Evolutionary conservation across 2,329 filamentous ascomycete species (phyloP).

Genomic region (Bertia moriformis): DNA sequence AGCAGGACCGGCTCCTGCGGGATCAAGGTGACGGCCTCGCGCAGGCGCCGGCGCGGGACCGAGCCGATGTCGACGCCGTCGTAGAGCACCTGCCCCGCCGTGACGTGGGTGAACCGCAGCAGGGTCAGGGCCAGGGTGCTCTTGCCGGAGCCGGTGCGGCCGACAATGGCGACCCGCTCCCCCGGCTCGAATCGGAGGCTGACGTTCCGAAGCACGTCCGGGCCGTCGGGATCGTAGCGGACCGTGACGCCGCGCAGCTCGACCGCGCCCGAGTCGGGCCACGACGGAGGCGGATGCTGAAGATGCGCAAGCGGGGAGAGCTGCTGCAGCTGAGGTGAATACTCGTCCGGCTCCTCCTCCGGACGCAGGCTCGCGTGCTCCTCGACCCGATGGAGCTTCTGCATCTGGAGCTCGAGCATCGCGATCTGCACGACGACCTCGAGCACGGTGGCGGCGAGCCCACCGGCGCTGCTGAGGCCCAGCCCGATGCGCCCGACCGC

Average conservation of each 20-base stretch:
- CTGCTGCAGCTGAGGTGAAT: too few relatives aligned
- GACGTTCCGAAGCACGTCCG: constrained; percentile 32
- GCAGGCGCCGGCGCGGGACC: constrained; percentile 31
- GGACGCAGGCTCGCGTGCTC: constrained; percentile 30
- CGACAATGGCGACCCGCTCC: constrained; percentile 65
- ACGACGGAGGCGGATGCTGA: too few relatives aligned
- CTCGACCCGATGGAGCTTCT: constrained; percentile 35
- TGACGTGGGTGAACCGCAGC: constrained; percentile 34
- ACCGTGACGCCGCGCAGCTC: constrained; percentile 35
- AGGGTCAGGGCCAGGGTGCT: constrained; percentile 53
- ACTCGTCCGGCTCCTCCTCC: constrained; percentile 23
- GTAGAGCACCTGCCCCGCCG: constrained; percentile 33
- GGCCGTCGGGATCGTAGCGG: constrained; percentile 27
- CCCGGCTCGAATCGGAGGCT: constrained; percentile 44
- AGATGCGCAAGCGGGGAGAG: too few relatives aligned
- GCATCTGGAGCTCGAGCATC: constrained; percentile 39
- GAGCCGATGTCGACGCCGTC: constrained; percentile 40
- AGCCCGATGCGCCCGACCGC: constrained; percentile 38
- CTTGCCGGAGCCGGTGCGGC: constrained; percentile 71
- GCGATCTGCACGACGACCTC: constrained; percentile 34
- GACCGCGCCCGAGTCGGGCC: constrained; percentile 29
- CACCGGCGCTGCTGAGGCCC: constrained; percentile 39
- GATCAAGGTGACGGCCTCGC: constrained; percentile 39
- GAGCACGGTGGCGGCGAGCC: constrained; percentile 25
- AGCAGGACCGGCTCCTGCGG: constrained; percentile 44